Evolutionary conservation across 441 rosid species (phyloP).

Genomic region (Gossypium trilobum): DNA sequence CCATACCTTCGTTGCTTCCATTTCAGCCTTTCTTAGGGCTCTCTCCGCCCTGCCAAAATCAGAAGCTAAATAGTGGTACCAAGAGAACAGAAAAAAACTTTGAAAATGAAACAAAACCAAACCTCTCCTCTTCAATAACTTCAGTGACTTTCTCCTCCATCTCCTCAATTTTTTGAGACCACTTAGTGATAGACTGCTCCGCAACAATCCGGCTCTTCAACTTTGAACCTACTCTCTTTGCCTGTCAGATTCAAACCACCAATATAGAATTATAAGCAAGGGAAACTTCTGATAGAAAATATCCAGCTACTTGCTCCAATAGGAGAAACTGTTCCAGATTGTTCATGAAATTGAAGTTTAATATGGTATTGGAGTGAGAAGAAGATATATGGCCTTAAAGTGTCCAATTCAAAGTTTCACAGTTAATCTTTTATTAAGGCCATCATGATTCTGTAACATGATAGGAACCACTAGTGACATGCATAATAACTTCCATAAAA

Average conservation of each 20-base stretch:
- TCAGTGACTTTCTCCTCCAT: conserved; percentile 76
- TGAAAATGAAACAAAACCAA: conserved; percentile 8
- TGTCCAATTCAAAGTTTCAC: not conserved
- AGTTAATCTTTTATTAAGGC: not conserved
- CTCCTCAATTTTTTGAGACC: conserved; percentile 79
- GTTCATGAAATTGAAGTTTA: not conserved
- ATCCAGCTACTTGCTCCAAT: conserved; percentile 1
- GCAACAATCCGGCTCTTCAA: conserved; percentile 78
- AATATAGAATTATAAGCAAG: not conserved
- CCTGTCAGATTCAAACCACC: conserved; percentile 32
- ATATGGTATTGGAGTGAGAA: not conserved
- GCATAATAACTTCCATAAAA: conserved; percentile 5
- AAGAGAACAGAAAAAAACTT: not conserved
- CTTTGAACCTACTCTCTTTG: conserved; percentile 87
- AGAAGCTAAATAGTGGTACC: conserved; percentile 14
- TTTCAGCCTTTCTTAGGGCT: conserved; percentile 88
- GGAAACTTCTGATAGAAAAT: not conserved
- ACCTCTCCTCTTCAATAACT: conserved; percentile 85
- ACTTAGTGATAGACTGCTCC: conserved; percentile 80
- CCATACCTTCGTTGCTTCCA: conserved; percentile 88
- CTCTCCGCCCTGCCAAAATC: conserved; percentile 65
- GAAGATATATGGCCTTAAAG: not conserved
- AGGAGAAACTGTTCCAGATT: not conserved
- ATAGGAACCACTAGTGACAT: not conserved
- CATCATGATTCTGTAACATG: not conserved